Evolutionary conservation across 2,329 filamentous ascomycete species (phyloP), one percentile per base, ranked within the genome.

Genomic region (Exophiala bonariae): DNA sequence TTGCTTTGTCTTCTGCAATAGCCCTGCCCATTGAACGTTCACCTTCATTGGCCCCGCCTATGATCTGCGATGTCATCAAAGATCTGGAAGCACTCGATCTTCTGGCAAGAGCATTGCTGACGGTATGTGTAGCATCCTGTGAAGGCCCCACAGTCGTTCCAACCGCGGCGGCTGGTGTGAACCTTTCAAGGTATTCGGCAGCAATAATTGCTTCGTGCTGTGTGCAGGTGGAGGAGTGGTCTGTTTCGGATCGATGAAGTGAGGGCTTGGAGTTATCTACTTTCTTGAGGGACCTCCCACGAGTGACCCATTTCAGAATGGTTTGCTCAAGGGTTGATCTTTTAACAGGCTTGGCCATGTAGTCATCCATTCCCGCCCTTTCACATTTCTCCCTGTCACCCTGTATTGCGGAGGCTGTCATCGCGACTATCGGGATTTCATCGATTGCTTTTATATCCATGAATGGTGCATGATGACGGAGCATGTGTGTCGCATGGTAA

Each of bases 371-470:
- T 23, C 86, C 86, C 7, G 85, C 83, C 51, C 76, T 77, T 50
- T 80, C 78, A 61, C 86, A 89, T 61, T 88, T 89, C 62, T 89
- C 86, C 39, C 78, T 75, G 59, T 90, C 86, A 3, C 86, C 86
- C 61, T 88, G 84, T 32, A 89, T 89, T 1, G 86, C 86, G 3
- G 82, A 87, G 3, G 86, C 87, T 0, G 86, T 90, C 84, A 90
- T 88, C n/a, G 86, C 86, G 30, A 90, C 82, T 41, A 90, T 88
- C 0, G 86, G 86, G 4, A 88, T 82, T 34, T 82, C 73, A 44
- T 76, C 73, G 3, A 80, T 63, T 14, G 67, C 66, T 2, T 81
- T 72, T 42, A 79, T 76, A 2, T 70, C 60, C 32, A 77, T 82
- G 66, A 86, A 89, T 0, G 85, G 82, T 2, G 76, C 62, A 55